Base-by-base conservation (phyloP, 441 rosid genomes). In the Breynia disticha region DNA sequence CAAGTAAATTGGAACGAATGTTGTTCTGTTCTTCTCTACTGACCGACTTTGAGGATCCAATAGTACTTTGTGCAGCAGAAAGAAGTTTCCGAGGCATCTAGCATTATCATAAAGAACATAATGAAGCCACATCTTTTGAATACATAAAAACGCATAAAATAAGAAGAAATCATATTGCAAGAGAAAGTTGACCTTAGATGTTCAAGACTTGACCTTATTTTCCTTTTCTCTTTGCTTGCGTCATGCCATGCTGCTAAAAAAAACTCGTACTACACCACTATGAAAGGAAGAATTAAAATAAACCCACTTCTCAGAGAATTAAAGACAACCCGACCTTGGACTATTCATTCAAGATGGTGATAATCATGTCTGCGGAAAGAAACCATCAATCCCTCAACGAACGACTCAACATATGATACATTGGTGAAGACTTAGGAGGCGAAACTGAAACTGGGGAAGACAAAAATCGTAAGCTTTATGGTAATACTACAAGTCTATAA, bases 161-260 rank as follows among this genome's bases (percentile, higher is more conserved):
- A n/a, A n/a, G n/a, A n/a, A 37, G 49, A 46, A 24, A 38, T 51
- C 13, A 47, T 4, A 6, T 39, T 55, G 51, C 57, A 53, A 55
- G 55, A 59, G 45, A 70, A 48, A 2, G 32, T 67, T 45, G 68
- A 94, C 99, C 99, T 94, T 89, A 22, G 83, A 49, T 24, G 73
- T 72, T 60, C 79, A 80, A 47, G 94, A 87, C 68, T 82, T 94
- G 37, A 88, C 97, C 73, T 82, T 94, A 70, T 75, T 83, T 78
- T 89, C 95, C 67, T 94, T 94, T 70, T 94, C 96, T 69, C 89
- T 85, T 75, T 89, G 96, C 69, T 87, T 97, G 60, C 97, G 95
- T 21, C 89, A 84, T 86, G 64, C 90, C 97, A 63, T 81, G 95
- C 73, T 91, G 97, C 80, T 88, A n/a, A n/a, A 80, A 55, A 78